phyloP scores from a whole-genome alignment of 768 basidiomycete species.

The Macrolepiota fuliginosa region DNA sequence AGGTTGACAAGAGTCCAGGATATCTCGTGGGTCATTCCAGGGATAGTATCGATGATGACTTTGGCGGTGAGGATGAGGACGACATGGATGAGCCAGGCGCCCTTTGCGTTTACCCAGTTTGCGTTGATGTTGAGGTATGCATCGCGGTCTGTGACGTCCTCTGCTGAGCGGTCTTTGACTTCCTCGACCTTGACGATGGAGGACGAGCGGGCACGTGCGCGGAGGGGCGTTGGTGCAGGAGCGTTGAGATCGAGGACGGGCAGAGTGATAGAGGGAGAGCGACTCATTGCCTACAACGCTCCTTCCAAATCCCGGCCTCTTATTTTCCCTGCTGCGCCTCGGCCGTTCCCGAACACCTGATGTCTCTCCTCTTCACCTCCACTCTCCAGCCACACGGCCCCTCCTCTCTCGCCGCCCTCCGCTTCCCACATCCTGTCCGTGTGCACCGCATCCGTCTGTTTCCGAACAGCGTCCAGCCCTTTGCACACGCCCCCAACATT shows the following conservation, averaged over 20 bases:
- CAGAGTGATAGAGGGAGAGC: conserved; percentile 53
- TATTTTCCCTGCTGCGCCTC: conserved; percentile 1
- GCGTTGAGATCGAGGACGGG: conserved; percentile 43
- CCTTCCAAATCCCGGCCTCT: not conserved
- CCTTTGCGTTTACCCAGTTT: conserved; percentile 93
- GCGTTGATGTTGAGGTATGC: conserved; percentile 85
- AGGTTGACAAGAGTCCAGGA: conserved; percentile 96
- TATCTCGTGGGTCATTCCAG: conserved; percentile 90
- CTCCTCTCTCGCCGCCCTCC: conserved; percentile 62
- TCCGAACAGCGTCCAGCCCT: conserved; percentile 63
- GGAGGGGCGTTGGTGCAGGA: conserved; percentile 24
- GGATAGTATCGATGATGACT: conserved; percentile 89
- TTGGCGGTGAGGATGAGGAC: conserved; percentile 90
- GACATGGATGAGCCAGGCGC: conserved; percentile 97
- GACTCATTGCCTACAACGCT: conserved; percentile 39
- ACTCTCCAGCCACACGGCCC: conserved; percentile 57
- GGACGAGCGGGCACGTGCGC: conserved; percentile 56
- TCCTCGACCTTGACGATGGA: conserved; percentile 87
- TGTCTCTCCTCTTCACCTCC: conserved; percentile 68
- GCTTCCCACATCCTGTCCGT: conserved; percentile 67
- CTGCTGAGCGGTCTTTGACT: conserved; percentile 66
- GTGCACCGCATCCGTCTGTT: conserved; percentile 70
- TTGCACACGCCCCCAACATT: conserved; percentile 55
- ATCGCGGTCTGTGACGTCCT: conserved; percentile 77
- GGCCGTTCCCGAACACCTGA: conserved; percentile 13